Conservation (phyloP, 1,139 yeast genomes). For the Yamadazyma triangularis region DNA sequence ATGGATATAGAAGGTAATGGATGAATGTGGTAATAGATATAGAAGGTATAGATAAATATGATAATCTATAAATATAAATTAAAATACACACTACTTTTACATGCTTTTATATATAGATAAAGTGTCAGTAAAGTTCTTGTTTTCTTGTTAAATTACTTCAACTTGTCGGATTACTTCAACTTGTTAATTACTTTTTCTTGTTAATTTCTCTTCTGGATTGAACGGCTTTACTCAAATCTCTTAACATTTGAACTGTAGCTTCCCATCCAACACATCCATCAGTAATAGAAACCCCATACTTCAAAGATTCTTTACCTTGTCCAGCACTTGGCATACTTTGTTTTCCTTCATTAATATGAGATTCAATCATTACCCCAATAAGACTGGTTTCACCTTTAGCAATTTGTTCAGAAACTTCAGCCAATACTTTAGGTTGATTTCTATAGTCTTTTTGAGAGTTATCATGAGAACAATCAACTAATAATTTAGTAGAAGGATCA, state of each 20-base stretch:
- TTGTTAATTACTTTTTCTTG: too few species aligned
- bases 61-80: too few species aligned
- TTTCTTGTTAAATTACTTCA: too few species aligned
- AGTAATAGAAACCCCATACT: constrained; percentile 95
- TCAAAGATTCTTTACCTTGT: constrained; percentile 64
- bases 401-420: constrained; percentile 76
- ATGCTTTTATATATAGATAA: too few species aligned
- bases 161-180: too few species aligned
- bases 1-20: too few species aligned
- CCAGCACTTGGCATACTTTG: constrained; percentile 67
- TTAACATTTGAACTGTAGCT: constrained; percentile 75
- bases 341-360: constrained; percentile 87
- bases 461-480: constrained; percentile 98
- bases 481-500: constrained; percentile 47
- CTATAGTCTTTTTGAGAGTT: constrained; percentile 91
- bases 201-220: constrained; percentile 79
- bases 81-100: too few species aligned
- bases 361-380: constrained; percentile 95
- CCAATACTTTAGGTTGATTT: constrained; percentile 88
- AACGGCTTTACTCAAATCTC: constrained; percentile 76
- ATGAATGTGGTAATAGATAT: too few species aligned
- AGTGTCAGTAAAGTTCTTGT: too few species aligned
- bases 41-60: too few species aligned
- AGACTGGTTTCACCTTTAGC: constrained; percentile 72
- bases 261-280: constrained; percentile 97